These are phyloP conservation scores for Clavulina sp. DNA, from an alignment of 768 basidiomycete species.

Conservation along the genomic window DNA sequence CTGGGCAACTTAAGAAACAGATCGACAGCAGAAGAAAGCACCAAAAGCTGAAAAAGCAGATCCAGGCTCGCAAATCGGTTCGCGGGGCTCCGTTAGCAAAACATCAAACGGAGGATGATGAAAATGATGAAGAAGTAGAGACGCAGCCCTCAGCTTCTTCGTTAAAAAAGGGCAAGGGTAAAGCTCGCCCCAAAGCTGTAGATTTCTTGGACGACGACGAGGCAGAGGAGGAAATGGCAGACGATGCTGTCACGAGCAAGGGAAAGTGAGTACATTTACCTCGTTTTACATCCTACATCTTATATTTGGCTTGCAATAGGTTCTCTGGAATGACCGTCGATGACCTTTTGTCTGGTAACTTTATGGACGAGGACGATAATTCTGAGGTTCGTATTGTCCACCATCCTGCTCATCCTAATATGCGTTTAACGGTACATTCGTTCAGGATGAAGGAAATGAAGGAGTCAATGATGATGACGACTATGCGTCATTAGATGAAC, in stretches of 20 bases:
- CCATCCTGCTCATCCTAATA: not conserved
- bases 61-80: constrained; percentile 34
- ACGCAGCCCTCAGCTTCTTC: not conserved
- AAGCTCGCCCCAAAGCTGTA: constrained; percentile 12
- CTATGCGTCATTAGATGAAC: constrained; percentile 61
- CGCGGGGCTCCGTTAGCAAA: constrained; percentile 20
- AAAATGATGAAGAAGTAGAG: constrained; percentile 8
- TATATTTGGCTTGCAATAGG: constrained; percentile 11
- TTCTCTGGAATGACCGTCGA: constrained; percentile 53
- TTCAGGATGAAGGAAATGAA: constrained; percentile 17
- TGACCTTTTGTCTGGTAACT: constrained; percentile 52
- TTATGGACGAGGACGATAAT: constrained; percentile 46
- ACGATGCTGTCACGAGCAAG: constrained; percentile 10
- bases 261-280: constrained; percentile 13
- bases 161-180: constrained; percentile 17
- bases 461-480: constrained; percentile 39
- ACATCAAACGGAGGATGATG: constrained; percentile 20
- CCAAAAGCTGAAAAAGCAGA: constrained; percentile 56
- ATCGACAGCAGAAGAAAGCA: constrained; percentile 73
- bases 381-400: constrained; percentile 19
- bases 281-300: not conserved
- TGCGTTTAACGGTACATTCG: not conserved
- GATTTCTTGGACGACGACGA: constrained; percentile 16
- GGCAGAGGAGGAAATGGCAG: constrained; percentile 13
- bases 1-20: constrained; percentile 73